Conservation (phyloP, 148 eudicot genomes). For the Rhododendron mucronatum region DNA sequence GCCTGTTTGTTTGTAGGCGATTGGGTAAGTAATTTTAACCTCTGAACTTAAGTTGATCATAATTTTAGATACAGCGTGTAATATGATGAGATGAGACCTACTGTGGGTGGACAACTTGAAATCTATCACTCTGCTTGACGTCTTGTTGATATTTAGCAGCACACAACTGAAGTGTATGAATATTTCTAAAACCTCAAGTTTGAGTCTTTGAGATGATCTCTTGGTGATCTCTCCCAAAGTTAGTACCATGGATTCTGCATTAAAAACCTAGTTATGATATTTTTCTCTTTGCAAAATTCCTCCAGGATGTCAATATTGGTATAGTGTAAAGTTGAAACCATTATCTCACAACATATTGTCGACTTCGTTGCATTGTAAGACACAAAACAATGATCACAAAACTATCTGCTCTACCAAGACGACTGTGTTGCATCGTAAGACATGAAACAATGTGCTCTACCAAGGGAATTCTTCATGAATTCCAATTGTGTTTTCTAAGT, state of each 20-base stretch:
- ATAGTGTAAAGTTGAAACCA: not conserved
- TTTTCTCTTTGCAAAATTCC: not conserved
- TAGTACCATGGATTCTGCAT: not conserved
- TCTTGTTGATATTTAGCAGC: not conserved
- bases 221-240: not conserved
- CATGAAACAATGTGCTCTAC: too few relatives aligned
- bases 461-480: not conserved
- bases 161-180: not conserved
- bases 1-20: conserved; percentile 87
- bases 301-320: not conserved
- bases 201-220: not conserved
- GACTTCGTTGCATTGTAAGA: not conserved
- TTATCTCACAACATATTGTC: not conserved
- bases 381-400: not conserved
- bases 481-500: not conserved
- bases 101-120: not conserved
- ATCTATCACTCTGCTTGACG: not conserved
- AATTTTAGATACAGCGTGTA: not conserved
- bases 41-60: not conserved
- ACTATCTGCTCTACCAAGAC: not conserved
- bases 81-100: not conserved
- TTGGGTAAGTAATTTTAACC: conserved; percentile 49
- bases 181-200: not conserved
- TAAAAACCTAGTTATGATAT: not conserved
- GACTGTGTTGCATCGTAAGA: too few relatives aligned